Percentiles rank a stretch among this genome's conserved stretches.
Evolutionary conservation across 2,329 filamentous ascomycete species (phyloP).

Genomic region (Pseudocercospora eumusae): DNA sequence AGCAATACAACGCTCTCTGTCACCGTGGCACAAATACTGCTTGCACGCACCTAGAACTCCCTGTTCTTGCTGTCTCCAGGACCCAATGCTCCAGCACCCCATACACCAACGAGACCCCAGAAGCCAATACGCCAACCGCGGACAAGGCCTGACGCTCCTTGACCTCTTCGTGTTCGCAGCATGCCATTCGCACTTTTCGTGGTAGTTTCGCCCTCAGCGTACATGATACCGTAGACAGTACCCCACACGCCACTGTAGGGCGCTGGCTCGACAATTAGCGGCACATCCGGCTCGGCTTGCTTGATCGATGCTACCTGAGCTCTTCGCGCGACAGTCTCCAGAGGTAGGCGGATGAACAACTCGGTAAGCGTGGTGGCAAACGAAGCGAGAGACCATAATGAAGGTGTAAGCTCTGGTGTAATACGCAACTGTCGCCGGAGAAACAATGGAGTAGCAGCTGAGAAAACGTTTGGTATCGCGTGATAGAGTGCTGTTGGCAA

Average conservation of each 20-base stretch:
- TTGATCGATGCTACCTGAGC: constrained; percentile 66
- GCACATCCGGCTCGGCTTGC: constrained; percentile 45
- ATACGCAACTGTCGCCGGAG: constrained; percentile 82
- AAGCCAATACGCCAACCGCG: constrained; percentile 76
- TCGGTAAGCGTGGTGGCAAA: constrained; percentile 80
- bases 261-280: constrained; percentile 78
- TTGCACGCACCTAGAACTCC: constrained; percentile 36
- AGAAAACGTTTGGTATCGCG: constrained; percentile 80
- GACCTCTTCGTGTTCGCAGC: constrained; percentile 58
- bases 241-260: constrained; percentile 84
- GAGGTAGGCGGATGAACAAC: constrained; percentile 80
- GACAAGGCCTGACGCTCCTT: constrained; percentile 69
- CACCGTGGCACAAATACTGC: constrained; percentile 9
- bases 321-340: constrained; percentile 87
- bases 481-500: constrained; percentile 84
- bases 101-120: constrained; percentile 74
- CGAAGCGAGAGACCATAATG: constrained; percentile 76
- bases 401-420: constrained; percentile 77
- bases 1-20: constrained; percentile 13
- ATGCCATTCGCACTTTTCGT: constrained; percentile 39
- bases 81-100: constrained; percentile 67
- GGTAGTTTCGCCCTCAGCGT: constrained; percentile 70
- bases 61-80: constrained; percentile 59
- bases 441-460: constrained; percentile 78
- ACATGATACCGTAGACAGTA: constrained; percentile 83